Percentiles rank a stretch among this genome's conserved stretches.
Conservation (phyloP, 768 basidiomycete genomes). For the Suillus discolor region DNA sequence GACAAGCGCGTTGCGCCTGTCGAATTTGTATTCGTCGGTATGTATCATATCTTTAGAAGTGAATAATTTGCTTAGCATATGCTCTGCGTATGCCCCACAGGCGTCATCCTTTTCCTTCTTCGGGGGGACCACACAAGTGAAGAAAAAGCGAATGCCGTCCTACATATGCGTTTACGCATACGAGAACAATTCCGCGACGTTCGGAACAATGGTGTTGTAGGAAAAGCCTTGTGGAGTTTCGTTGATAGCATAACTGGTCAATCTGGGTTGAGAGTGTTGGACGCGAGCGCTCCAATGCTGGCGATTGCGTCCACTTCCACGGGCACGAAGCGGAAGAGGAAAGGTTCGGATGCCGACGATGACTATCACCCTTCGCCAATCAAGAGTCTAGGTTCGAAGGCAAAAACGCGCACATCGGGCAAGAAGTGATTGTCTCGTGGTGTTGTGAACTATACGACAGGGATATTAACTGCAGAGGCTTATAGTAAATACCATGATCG, state of each 20-base stretch:
- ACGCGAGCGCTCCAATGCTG: slow-evolving; percentile 8
- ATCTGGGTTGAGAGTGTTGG: slow-evolving; percentile 32
- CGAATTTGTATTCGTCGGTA: slow-evolving; percentile 83
- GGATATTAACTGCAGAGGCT: neutral
- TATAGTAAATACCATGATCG: slow-evolving; percentile 1
- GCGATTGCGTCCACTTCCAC: slow-evolving; percentile 12
- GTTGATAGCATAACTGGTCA: slow-evolving; percentile 46
- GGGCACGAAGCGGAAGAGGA: slow-evolving; percentile 30
- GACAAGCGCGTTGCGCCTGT: slow-evolving; percentile 67
- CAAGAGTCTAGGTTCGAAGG: slow-evolving; percentile 37
- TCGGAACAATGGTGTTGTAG: slow-evolving; percentile 59
- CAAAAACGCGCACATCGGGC: slow-evolving; percentile 45
- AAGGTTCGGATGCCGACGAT: slow-evolving; percentile 36
- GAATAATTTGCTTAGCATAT: neutral
- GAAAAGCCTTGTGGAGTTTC: slow-evolving; percentile 59
- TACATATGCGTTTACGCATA: slow-evolving; percentile 56
- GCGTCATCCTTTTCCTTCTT: slow-evolving; percentile 65
- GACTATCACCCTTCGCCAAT: slow-evolving; percentile 53
- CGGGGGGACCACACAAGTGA: slow-evolving; percentile 37
- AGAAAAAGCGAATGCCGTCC: slow-evolving; percentile 57
- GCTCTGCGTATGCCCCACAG: slow-evolving; percentile 38
- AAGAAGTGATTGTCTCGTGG: slow-evolving; percentile 23
- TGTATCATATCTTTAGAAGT: slow-evolving; percentile 8
- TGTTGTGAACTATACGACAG: neutral
- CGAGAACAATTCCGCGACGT: slow-evolving; percentile 63